A percentile compares a stretch with the other conserved stretches of the same genome.
phyloP scores from a whole-genome alignment of 2,329 filamentous ascomycete genomes.

The Aspergillus sp. region DNA sequence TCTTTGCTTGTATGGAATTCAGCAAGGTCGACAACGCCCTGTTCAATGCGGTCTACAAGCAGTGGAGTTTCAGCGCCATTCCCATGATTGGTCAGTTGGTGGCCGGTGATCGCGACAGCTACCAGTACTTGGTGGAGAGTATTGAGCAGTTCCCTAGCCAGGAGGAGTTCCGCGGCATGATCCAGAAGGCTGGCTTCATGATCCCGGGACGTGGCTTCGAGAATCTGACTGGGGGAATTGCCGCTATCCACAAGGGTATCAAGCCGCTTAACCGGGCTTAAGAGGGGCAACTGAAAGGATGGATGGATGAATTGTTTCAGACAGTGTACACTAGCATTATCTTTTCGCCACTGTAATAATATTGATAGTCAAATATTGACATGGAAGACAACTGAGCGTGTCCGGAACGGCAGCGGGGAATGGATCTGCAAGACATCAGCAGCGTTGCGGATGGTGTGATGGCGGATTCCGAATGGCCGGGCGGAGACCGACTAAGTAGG shows the following conservation, averaged over 20 bases:
- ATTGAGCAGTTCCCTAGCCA: constrained; percentile 92
- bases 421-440: constrained; percentile 9
- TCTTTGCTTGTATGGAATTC: constrained; percentile 97
- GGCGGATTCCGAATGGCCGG: neutral
- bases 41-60: constrained; percentile 85
- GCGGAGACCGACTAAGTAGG: neutral
- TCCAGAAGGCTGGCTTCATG: constrained; percentile 71
- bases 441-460: constrained; percentile 4
- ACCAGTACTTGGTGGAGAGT: constrained; percentile 98
- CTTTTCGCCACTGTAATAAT: constrained; percentile 1
- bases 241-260: constrained; percentile 93
- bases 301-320: neutral
- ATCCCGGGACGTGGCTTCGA: constrained; percentile 83
- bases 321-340: neutral
- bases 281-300: neutral
- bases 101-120: constrained; percentile 89
- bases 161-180: constrained; percentile 69
- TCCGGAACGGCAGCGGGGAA: neutral
- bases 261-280: constrained; percentile 59
- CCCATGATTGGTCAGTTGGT: constrained; percentile 94
- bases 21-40: constrained; percentile 77
- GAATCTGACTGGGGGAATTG: constrained; percentile 87
- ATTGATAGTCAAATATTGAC: neutral
- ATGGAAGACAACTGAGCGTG: neutral
- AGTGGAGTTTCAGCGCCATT: constrained; percentile 93